Conservation (phyloP, 306 rosid genomes). For the Gillenia trifoliata region DNA sequence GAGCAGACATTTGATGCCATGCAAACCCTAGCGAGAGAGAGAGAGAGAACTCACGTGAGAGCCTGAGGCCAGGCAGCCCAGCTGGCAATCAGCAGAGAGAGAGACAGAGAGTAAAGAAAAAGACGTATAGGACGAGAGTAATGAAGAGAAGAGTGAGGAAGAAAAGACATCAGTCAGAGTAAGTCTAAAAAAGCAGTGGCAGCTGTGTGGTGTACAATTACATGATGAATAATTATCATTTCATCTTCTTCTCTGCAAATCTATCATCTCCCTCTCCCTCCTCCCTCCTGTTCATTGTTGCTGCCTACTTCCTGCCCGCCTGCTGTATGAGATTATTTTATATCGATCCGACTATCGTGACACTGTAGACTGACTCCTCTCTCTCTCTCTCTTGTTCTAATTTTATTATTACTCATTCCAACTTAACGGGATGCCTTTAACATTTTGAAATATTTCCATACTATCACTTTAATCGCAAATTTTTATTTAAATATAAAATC, state of each 20-base stretch:
- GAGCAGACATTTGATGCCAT: background rate
- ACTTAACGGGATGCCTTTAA: too few species aligned
- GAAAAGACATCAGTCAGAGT: slow-evolving; percentile 2
- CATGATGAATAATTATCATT: background rate
- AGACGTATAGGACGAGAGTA: background rate
- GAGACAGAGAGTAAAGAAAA: background rate
- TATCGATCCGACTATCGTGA: background rate
- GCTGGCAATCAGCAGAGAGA: background rate
- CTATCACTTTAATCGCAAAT: too few species aligned
- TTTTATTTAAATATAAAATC: too few species aligned
- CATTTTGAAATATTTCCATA: too few species aligned
- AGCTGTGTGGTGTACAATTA: background rate
- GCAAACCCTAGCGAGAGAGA: background rate
- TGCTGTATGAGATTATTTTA: background rate
- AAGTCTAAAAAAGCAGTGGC: slow-evolving; percentile 2
- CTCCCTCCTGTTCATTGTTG: too few species aligned
- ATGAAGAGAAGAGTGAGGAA: too few species aligned
- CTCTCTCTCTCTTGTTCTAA: background rate
- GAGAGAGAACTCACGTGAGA: too few species aligned
- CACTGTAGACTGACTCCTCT: background rate
- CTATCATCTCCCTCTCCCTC: background rate
- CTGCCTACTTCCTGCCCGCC: too few species aligned
- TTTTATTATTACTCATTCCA: slow-evolving; percentile 27
- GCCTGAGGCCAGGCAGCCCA: background rate
- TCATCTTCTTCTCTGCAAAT: background rate